A percentile compares a stretch with the other conserved stretches of the same genome.
Conservation (phyloP, 2,329 filamentous ascomycete genomes). For the Trichoderma atroviride region DNA sequence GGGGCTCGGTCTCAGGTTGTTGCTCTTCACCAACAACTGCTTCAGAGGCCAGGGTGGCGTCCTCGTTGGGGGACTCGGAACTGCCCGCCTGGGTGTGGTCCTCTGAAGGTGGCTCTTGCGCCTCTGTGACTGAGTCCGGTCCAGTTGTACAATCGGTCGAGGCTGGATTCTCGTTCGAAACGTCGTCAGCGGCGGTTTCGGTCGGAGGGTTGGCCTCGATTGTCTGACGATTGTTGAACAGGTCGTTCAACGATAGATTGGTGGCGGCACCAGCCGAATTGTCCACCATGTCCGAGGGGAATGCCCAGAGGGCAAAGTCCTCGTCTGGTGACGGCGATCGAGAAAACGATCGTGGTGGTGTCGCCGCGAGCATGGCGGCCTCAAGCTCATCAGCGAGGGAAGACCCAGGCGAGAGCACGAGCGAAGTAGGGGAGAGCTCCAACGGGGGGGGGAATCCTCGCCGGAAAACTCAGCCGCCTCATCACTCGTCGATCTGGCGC, state of each 20-base stretch:
- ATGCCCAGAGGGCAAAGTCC: slow-evolving; percentile 18
- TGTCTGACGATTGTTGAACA: slow-evolving; percentile 19
- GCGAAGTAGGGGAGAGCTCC: not conserved
- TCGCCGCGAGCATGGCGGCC: slow-evolving; percentile 16
- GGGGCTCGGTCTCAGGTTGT: slow-evolving; percentile 6
- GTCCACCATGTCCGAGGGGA: slow-evolving; percentile 22
- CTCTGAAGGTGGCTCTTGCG: slow-evolving; percentile 24
- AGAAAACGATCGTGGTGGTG: slow-evolving; percentile 2
- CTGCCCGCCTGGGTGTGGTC: slow-evolving; percentile 12
- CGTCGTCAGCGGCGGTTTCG: slow-evolving; percentile 18
- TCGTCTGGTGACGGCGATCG: slow-evolving; percentile 16
- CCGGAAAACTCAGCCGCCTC: not conserved
- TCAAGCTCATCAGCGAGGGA: slow-evolving; percentile 19
- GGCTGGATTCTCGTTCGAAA: slow-evolving; percentile 5
- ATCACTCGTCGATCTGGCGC: not conserved
- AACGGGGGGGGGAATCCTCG: not conserved
- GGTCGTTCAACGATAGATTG: slow-evolving; percentile 22
- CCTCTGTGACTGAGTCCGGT: slow-evolving; percentile 15
- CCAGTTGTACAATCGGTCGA: not conserved
- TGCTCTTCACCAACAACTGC: slow-evolving; percentile 16
- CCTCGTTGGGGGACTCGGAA: slow-evolving; percentile 13
- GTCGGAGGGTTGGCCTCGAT: slow-evolving; percentile 12
- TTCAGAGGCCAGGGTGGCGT: slow-evolving; percentile 11
- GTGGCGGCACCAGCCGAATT: slow-evolving; percentile 1
- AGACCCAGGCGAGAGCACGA: not conserved